Conservation (phyloP, 78 protist species). For the Thecamonas trahens region DNA sequence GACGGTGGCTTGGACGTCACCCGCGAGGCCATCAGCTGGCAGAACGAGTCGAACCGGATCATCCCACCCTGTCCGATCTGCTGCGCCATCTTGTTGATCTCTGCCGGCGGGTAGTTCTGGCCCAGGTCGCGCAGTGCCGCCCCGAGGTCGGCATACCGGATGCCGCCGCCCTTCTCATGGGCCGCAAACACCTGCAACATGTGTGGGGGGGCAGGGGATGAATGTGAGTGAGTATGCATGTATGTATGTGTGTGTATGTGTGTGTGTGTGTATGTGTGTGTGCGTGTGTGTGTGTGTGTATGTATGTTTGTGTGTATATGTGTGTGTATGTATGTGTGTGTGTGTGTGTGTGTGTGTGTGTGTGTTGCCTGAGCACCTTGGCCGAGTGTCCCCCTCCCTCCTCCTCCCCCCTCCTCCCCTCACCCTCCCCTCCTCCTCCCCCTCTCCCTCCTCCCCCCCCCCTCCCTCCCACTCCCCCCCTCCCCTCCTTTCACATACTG, state of each 20-base stretch:
- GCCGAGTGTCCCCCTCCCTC: background rate
- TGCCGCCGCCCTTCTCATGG: background rate
- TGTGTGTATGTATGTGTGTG: background rate
- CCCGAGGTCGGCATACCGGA: too few relatives aligned
- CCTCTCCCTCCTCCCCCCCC: background rate
- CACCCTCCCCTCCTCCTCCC: background rate
- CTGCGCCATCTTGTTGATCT: too few relatives aligned
- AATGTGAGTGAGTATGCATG: background rate
- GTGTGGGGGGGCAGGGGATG: background rate
- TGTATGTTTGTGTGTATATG: too few relatives aligned
- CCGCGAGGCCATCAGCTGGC: too few relatives aligned
- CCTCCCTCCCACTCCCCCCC: background rate
- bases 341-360: background rate
- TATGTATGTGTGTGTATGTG: background rate
- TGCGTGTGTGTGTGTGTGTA: background rate
- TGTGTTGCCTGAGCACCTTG: background rate
- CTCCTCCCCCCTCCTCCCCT: background rate
- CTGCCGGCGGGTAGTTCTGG: too few relatives aligned
- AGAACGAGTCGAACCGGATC: too few relatives aligned
- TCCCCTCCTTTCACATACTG: too few relatives aligned
- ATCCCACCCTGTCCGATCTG: too few relatives aligned
- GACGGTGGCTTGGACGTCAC: too few relatives aligned
- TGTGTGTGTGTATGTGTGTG: background rate
- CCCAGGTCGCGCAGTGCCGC: too few relatives aligned
- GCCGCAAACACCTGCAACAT: background rate